Conservation (phyloP, 1,284 basidiomycete genomes). For the Microbotryum scabiosae region DNA sequence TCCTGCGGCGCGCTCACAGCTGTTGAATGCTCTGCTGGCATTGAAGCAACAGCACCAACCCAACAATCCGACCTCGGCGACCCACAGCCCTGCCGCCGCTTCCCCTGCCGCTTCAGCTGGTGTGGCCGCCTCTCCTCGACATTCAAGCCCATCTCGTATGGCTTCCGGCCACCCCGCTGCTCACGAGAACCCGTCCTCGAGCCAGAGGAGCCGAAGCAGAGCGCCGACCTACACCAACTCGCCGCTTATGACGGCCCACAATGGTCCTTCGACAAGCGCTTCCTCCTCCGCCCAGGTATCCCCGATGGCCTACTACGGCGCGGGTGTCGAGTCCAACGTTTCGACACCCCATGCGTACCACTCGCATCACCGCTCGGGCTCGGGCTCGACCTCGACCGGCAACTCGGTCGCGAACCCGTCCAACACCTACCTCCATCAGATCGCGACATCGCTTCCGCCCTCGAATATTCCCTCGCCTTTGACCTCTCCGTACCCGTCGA, state of each 20-base stretch:
- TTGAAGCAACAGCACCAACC: not conserved
- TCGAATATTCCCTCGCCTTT: slow-evolving; percentile 2
- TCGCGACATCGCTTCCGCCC: slow-evolving; percentile 2
- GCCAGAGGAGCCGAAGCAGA: too few relatives aligned
- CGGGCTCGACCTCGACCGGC: not conserved
- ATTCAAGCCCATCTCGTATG: too few relatives aligned
- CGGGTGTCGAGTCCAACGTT: too few relatives aligned
- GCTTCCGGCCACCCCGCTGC: too few relatives aligned
- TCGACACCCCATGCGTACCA: too few relatives aligned
- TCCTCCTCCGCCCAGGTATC: not conserved
- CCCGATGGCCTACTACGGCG: slow-evolving; percentile 1
- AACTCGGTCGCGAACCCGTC: slow-evolving; percentile 1
- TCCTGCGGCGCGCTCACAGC: not conserved
- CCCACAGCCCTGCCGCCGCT: too few relatives aligned
- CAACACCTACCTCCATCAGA: not conserved
- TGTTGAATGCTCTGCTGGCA: slow-evolving; percentile 1
- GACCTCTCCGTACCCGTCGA: slow-evolving; percentile 1
- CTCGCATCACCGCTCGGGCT: too few relatives aligned
- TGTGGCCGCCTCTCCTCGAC: too few relatives aligned
- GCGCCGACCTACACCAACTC: not conserved
- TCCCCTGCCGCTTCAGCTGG: too few relatives aligned
- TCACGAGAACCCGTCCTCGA: too few relatives aligned
- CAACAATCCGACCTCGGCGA: not conserved
- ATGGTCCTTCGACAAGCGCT: too few relatives aligned
- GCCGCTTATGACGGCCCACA: not conserved